Base-by-base conservation (phyloP, 176 grass and related monocot species). In the Aechmea fasciata region DNA sequence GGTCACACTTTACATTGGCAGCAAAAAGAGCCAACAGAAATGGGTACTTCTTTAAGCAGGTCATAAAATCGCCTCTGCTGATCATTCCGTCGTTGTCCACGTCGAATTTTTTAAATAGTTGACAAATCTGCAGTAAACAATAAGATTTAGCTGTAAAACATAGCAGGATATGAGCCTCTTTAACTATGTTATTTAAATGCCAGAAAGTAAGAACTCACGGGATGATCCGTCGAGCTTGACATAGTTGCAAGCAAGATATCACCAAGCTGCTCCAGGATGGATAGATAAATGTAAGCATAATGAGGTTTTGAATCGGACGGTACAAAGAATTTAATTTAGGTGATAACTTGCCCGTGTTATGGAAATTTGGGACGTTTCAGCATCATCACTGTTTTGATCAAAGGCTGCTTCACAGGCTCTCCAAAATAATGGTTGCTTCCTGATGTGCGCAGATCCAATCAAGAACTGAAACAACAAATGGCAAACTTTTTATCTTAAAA, bases 1-100 rank as follows among this genome's bases (percentile, higher is more conserved):
- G 71, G 11, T 92, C 73, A 48, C 57, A 64, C 49, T 79, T 87
- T 63, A 93, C 71, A n/a, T 24, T 77, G 25, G 71, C 83, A 8
- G 76, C 68, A 12, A 99, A 90, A 55, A 99, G 76, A 3, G 82
- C 82, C 48, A 99, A 82, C 59, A 99, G 74, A 67, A 93, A 85
- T 2, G 95, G 90, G 64, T 87, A 70, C 75, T 77, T 93, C 24
- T 67, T 26, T 24, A 99, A 78, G 75, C 82, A 93, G 11, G 49
- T 57, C 62, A 85, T 51, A 53, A 99, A 88, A 70, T 90, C 95
- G 13, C 90, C 87, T 82, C 54, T 81, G 82, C 80, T 82, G 68
- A 94, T 80, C 50, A 33, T 77, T 4, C 73, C 87, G 28, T 94
- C 87, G 2, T 68, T 69, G 3, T 90, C 79, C 1, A 81, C 5